phyloP scores from a whole-genome alignment of 108 stramenopile genomes.

The Poteriospumella lacustris region DNA sequence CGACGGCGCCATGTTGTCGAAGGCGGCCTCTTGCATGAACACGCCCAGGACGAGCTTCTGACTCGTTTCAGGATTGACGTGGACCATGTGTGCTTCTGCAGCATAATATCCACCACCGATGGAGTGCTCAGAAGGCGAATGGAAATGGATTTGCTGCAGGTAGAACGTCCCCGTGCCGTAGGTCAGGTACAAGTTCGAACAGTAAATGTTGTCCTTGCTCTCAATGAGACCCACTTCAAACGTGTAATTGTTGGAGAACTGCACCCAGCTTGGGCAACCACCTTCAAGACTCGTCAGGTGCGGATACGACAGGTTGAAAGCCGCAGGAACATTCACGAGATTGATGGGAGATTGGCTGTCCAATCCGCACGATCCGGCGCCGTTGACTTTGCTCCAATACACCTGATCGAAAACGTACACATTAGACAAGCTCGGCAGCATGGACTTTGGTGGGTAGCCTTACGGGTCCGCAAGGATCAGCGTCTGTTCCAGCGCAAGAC shows the following conservation, averaged over 20 bases:
- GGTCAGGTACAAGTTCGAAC: not conserved
- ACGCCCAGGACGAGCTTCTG: not conserved
- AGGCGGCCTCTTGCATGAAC: not conserved
- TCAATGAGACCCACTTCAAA: not conserved
- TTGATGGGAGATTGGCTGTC: not conserved
- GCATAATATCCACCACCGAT: constrained; percentile 30
- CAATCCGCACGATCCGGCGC: not conserved
- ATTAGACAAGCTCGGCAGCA: not conserved
- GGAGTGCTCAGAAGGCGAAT: not conserved
- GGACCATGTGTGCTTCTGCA: constrained; percentile 42
- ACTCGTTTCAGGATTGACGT: constrained; percentile 11
- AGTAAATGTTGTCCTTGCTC: not conserved
- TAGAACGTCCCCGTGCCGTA: not conserved
- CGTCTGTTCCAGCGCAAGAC: not conserved
- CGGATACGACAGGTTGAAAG: not conserved
- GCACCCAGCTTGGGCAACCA: not conserved
- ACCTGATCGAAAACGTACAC: not conserved
- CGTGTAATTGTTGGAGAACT: not conserved
- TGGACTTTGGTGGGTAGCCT: not conserved
- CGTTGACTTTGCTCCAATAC: not conserved
- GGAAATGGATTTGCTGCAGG: not conserved
- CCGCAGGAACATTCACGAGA: not conserved
- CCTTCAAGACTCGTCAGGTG: not conserved
- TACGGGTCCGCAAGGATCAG: constrained; percentile 5
- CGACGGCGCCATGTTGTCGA: not conserved